Evolutionary conservation across 148 eudicot species (phyloP).

Genomic region (Rhododendron ovatum): DNA sequence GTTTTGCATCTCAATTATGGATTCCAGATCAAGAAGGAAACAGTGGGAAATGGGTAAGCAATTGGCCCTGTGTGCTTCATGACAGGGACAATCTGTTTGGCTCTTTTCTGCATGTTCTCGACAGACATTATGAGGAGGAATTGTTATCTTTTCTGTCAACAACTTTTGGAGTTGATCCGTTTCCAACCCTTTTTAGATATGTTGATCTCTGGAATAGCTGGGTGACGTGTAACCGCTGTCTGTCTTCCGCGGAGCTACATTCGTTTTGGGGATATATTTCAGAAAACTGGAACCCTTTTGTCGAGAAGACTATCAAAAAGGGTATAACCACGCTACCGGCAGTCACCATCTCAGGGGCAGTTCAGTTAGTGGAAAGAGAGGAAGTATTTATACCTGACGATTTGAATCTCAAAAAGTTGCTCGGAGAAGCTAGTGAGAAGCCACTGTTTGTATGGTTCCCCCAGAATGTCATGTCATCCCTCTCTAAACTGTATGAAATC

Average conservation of each 20-base stretch:
- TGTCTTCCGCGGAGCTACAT: conserved; percentile 2
- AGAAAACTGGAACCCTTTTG: neutral
- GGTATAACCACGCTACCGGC: neutral
- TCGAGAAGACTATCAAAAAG: neutral
- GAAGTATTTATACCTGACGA: conserved; percentile 15
- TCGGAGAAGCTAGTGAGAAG: neutral
- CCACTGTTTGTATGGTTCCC: conserved; percentile 13
- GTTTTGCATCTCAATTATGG: conserved; percentile 7
- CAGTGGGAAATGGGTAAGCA: conserved; percentile 11
- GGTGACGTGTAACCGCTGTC: neutral
- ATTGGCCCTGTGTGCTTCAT: conserved; percentile 6
- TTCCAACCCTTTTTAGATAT: conserved; percentile 1
- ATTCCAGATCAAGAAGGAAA: conserved; percentile 6
- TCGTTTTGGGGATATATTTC: conserved; percentile 7
- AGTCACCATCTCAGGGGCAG: neutral
- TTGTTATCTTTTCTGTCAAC: conserved; percentile 1
- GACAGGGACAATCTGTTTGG: conserved; percentile 8
- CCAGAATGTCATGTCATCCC: neutral
- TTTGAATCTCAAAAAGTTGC: neutral
- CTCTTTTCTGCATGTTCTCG: conserved; percentile 12
- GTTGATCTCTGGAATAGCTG: conserved; percentile 6
- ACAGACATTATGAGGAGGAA: conserved; percentile 10
- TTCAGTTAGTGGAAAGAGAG: neutral
- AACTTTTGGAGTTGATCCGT: conserved; percentile 12
- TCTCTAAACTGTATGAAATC: neutral